Evolutionary conservation across 1,139 yeast genomes (phyloP).

Genomic region (Taiozyma onychis): DNA sequence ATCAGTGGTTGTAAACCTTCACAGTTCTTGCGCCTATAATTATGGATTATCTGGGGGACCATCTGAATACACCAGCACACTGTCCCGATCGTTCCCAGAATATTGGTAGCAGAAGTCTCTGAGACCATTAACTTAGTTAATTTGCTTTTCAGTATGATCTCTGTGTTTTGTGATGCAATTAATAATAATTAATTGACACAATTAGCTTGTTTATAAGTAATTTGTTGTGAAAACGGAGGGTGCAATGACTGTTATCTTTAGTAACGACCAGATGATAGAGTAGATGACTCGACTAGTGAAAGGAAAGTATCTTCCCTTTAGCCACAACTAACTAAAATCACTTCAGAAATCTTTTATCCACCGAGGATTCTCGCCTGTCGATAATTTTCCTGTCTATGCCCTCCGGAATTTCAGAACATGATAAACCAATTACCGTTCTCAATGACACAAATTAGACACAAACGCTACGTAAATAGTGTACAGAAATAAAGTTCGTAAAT

Average conservation of each 20-base stretch:
- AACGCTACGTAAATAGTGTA: background rate
- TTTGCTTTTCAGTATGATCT: no score
- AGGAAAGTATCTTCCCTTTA: no score
- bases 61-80: conserved; percentile 81
- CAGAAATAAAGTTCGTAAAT: background rate
- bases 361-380: no score
- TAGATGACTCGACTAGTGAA: no score
- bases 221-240: no score
- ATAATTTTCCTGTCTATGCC: background rate
- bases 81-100: conserved; percentile 76
- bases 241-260: no score
- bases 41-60: conserved; percentile 69
- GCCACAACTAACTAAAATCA: no score
- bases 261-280: no score
- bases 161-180: no score
- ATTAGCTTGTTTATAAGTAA: no score
- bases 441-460: background rate
- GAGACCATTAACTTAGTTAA: background rate
- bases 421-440: background rate
- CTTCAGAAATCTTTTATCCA: no score
- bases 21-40: conserved; percentile 63
- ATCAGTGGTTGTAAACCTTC: conserved; percentile 72
- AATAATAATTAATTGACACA: no score
- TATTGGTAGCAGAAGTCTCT: conserved; percentile 44
- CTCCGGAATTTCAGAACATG: background rate